These are phyloP conservation scores for Trichodelitschia bisporula DNA, from an alignment of 495 filamentous ascomycete genomes.

Conservation along the genomic window DNA sequence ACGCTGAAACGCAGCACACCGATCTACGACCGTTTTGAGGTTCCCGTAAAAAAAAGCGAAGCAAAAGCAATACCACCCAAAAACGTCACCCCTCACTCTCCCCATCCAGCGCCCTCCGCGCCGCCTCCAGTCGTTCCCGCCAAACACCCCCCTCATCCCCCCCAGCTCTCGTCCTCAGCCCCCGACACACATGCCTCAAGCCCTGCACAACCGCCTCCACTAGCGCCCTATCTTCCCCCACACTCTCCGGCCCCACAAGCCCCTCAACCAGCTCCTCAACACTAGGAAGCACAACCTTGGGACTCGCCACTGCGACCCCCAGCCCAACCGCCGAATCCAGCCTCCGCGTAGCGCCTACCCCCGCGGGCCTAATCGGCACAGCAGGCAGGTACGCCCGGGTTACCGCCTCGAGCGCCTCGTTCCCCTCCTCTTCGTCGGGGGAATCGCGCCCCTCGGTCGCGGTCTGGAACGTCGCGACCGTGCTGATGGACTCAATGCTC, in stretches of 20 bases:
- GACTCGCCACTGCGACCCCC: slow-evolving; percentile 23
- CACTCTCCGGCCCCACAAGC: too few relatives aligned
- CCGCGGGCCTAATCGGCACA: too few relatives aligned
- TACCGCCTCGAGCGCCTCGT: slow-evolving; percentile 12
- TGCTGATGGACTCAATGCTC: slow-evolving; percentile 48
- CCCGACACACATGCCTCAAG: slow-evolving; percentile 40
- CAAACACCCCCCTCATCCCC: slow-evolving; percentile 34
- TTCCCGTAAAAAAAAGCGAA: too few relatives aligned
- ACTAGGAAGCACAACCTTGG: too few relatives aligned
- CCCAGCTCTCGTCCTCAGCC: slow-evolving; percentile 34
- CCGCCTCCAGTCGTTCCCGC: slow-evolving; percentile 46
- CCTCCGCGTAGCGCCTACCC: slow-evolving; percentile 14
- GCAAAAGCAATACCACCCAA: too few relatives aligned
- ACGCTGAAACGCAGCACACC: too few relatives aligned
- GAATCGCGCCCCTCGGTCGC: slow-evolving; percentile 36
- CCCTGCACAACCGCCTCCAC: slow-evolving; percentile 55
- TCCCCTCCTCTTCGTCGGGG: slow-evolving; percentile 19
- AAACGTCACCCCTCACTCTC: too few relatives aligned
- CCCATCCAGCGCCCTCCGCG: slow-evolving; percentile 45
- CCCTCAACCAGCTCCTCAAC: too few relatives aligned
- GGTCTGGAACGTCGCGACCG: slow-evolving; percentile 60
- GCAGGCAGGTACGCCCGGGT: too few relatives aligned
- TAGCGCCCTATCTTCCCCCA: slow-evolving; percentile 44
- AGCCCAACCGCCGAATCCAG: too few relatives aligned
- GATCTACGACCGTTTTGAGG: too few relatives aligned